Base-by-base conservation (phyloP, 2,329 filamentous ascomycete genomes). In the Ampelomyces quisqualis region DNA sequence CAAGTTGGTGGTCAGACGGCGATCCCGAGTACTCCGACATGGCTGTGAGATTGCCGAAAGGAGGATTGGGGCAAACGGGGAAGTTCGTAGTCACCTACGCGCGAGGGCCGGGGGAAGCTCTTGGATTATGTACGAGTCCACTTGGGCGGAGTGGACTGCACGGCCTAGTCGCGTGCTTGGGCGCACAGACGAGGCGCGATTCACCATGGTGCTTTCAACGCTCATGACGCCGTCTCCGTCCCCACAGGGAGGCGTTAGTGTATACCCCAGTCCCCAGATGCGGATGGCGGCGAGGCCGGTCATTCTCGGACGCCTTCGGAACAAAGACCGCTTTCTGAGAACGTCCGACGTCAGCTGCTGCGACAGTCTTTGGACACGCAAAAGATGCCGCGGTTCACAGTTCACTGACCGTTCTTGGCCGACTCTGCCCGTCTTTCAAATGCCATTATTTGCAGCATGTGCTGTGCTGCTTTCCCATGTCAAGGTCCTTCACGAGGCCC, bases 1-100 rank as follows among this genome's bases (percentile, higher is more conserved):
- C 52, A 29, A 53, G 53, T 19, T 58, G 55, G 34, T 60, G 55
- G 49, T 67, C 64, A 21, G 64, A 68, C 15, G 60, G 60, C 20
- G 64, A 67, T 29, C 48, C 62, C 37, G 64, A 68, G 43, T 58
- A 67, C 15, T 69, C 65, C 44, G 65, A 69, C 65, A 69, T 69
- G 60, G 53, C 49, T 49, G 34, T n/a, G 40, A 22, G 29, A 42
- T 23, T 50, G 44, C 11, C 47, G 36, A 41, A 47, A n/a, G n/a
- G n/a, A n/a, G n/a, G n/a, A n/a, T n/a, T n/a, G n/a, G 39, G 40
- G 42, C 48, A 43, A 44, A 42, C 40, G 40, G 39, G 36, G 20
- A 49, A 30, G 34, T 28, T 39, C 34, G 41, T 41, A 41, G 45
- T 45, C 51, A 40, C 41, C 43, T 51, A 39, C 56, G 40, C 43